A percentile compares a stretch with the other conserved stretches of the same genome.
Conservation (phyloP, 164 flowering plant genomes). For the Piper betle region DNA sequence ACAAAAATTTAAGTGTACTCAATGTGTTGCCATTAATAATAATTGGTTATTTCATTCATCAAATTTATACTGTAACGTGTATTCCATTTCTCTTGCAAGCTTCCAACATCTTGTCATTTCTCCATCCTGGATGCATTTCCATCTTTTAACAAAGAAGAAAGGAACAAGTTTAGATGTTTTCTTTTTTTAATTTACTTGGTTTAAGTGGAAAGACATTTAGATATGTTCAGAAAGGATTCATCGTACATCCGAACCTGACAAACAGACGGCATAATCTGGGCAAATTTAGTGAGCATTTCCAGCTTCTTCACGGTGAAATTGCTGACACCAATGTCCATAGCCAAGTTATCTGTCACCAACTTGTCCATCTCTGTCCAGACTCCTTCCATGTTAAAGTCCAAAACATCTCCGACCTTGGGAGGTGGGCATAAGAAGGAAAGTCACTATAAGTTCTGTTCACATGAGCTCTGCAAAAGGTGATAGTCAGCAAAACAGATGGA, state of each 20-base stretch:
- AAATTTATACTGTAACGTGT: slow-evolving; percentile 40
- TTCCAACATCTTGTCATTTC: slow-evolving; percentile 53
- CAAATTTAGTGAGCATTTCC: slow-evolving; percentile 25
- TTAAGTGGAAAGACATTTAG: not conserved
- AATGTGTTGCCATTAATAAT: no score
- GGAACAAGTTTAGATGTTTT: not conserved
- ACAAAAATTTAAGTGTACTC: no score
- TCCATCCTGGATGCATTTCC: slow-evolving; percentile 78
- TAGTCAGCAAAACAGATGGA: not conserved
- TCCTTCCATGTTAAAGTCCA: slow-evolving; percentile 50
- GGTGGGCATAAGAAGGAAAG: slow-evolving; percentile 12
- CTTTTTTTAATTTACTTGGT: not conserved
- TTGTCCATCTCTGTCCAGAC: slow-evolving; percentile 57
- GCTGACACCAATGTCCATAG: slow-evolving; percentile 37
- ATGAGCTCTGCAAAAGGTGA: no score
- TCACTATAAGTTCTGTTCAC: no score
- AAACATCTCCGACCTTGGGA: slow-evolving; percentile 28
- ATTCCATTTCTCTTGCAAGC: slow-evolving; percentile 40
- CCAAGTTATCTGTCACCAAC: slow-evolving; percentile 28
- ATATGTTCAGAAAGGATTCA: not conserved
- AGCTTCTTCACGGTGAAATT: slow-evolving; percentile 41
- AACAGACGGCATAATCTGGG: slow-evolving; percentile 37
- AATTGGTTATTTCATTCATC: not conserved
- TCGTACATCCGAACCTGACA: slow-evolving; percentile 35
- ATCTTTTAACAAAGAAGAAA: slow-evolving; percentile 16